Conservation (phyloP, 192 early-diverging fungal genomes). For the Coemansia interrupta region DNA sequence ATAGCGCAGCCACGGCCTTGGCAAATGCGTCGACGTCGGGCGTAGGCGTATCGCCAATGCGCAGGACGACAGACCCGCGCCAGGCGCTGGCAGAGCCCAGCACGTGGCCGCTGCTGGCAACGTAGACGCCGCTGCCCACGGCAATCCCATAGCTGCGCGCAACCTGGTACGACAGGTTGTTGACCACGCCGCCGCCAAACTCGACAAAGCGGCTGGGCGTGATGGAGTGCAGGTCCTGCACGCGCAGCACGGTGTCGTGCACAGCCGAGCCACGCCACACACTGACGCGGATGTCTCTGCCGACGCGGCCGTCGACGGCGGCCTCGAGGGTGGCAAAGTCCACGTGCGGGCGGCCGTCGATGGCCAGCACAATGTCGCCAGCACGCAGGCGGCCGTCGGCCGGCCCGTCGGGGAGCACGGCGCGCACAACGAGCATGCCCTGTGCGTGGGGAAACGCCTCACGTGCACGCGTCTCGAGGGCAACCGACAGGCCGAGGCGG, state of each 20-base stretch:
- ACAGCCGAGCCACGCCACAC: constrained; percentile 61
- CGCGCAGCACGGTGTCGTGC: constrained; percentile 44
- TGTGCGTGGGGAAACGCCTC: constrained; percentile 64
- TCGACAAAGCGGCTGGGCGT: constrained; percentile 86
- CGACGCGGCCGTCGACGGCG: constrained; percentile 59
- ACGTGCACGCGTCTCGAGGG: constrained; percentile 63
- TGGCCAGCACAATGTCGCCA: constrained; percentile 67
- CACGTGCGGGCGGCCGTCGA: constrained; percentile 59
- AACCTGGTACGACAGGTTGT: constrained; percentile 73
- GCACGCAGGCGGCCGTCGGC: constrained; percentile 61
- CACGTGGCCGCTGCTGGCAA: constrained; percentile 71
- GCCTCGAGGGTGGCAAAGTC: constrained; percentile 66
- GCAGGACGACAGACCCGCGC: constrained; percentile 68
- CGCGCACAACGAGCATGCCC: constrained; percentile 66
- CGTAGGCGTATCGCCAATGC: constrained; percentile 69
- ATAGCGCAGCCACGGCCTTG: constrained; percentile 64
- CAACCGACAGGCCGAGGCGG: constrained; percentile 63
- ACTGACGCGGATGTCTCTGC: constrained; percentile 48
- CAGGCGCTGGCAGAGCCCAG: constrained; percentile 63
- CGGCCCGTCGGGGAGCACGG: constrained; percentile 65
- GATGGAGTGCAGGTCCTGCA: constrained; percentile 70
- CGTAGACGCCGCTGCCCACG: constrained; percentile 71
- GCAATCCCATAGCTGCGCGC: constrained; percentile 70
- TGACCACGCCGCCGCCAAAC: constrained; percentile 82
- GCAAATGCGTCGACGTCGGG: constrained; percentile 76